These are phyloP conservation scores for Coemansia sp. DNA, from an alignment of 192 early-diverging fungal species.

Conservation along the genomic window DNA sequence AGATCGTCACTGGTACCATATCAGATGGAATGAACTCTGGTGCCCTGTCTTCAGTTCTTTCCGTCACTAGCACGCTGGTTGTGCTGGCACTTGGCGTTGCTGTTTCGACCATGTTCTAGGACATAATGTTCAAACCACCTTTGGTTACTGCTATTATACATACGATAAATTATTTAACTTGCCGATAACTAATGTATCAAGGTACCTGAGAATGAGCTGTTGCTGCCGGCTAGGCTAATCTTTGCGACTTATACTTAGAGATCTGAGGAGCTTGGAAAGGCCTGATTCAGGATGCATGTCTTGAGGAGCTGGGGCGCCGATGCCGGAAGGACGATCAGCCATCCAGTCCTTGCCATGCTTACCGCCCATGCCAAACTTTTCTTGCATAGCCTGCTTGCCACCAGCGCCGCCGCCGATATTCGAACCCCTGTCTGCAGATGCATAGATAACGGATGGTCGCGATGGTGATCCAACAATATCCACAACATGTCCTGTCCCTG, in stretches of 20 bases:
- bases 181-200: not conserved
- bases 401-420: conserved; percentile 28
- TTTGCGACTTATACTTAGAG: conserved; percentile 23
- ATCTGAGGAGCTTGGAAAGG: conserved; percentile 24
- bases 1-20: conserved; percentile 26
- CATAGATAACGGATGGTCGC: conserved; percentile 31
- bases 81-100: conserved; percentile 2
- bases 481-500: conserved; percentile 19
- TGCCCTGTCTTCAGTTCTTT: not conserved
- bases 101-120: not conserved
- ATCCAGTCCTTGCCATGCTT: conserved; percentile 44
- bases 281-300: conserved; percentile 33
- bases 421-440: conserved; percentile 18
- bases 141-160: not conserved
- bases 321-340: conserved; percentile 45
- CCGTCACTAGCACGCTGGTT: not conserved
- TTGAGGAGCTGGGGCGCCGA: conserved; percentile 30
- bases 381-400: conserved; percentile 32
- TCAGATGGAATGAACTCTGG: not conserved
- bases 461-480: conserved; percentile 38
- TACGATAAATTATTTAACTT: not conserved
- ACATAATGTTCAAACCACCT: not conserved
- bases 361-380: conserved; percentile 31
- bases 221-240: not conserved
- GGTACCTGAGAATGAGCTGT: not conserved